A percentile compares a stretch with the other conserved stretches of the same genome.
Conservation (phyloP, 192 early-diverging fungal species). For the Coemansia sp. region DNA sequence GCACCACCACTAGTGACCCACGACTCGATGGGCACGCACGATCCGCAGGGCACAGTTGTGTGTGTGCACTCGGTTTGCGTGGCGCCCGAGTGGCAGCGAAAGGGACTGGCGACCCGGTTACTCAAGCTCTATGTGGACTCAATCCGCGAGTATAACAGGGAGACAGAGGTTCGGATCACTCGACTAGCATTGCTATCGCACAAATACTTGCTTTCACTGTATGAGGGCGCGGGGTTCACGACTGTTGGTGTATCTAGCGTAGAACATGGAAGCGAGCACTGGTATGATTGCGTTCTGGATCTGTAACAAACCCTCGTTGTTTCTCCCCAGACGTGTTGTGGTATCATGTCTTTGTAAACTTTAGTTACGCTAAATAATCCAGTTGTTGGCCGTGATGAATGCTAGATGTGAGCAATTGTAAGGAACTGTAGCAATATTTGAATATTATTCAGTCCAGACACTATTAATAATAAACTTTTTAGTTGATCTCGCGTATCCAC, state of each 20-base stretch:
- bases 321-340: too few species aligned
- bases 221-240: conserved; percentile 64
- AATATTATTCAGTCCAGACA: too few species aligned
- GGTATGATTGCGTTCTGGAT: conserved; percentile 45
- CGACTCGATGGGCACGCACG: conserved; percentile 63
- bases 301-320: conserved; percentile 10
- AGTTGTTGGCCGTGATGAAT: too few species aligned
- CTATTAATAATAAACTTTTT: not conserved
- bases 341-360: too few species aligned
- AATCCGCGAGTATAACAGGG: conserved; percentile 30
- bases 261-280: conserved; percentile 55
- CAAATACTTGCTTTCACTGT: conserved; percentile 57
- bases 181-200: conserved; percentile 62
- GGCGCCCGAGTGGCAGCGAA: conserved; percentile 43
- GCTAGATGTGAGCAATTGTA: too few species aligned
- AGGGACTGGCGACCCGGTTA: conserved; percentile 60
- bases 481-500: conserved; percentile 28
- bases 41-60: conserved; percentile 60
- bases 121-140: conserved; percentile 54
- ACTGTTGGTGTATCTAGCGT: conserved; percentile 60
- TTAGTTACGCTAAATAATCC: too few species aligned
- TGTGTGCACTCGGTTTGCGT: conserved; percentile 73
- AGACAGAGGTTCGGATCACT: conserved; percentile 25
- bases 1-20: conserved; percentile 56
- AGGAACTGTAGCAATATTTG: too few species aligned